Percentiles rank a stretch among this genome's conserved stretches.
These are phyloP conservation scores for Hypoxylon sp. DNA, from an alignment of 2,329 filamentous ascomycete genomes.

Conservation along the genomic window DNA sequence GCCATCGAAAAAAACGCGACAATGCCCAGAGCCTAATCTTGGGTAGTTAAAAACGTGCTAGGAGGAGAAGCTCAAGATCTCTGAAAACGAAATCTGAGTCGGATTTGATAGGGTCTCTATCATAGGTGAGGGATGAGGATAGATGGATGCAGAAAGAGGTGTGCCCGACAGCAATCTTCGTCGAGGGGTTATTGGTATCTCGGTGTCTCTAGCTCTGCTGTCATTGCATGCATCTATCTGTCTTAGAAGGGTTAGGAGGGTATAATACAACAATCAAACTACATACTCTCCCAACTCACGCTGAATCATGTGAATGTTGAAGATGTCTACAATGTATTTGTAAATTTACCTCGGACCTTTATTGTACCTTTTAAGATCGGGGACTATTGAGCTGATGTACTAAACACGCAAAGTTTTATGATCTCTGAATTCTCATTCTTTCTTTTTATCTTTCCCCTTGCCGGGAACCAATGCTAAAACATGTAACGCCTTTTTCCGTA, in stretches of 20 bases:
- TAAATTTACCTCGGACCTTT: neutral
- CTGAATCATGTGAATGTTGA: slow-evolving; percentile 14
- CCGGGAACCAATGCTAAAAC: slow-evolving; percentile 2
- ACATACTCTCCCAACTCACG: slow-evolving; percentile 7
- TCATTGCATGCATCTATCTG: slow-evolving; percentile 43
- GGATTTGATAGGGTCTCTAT: slow-evolving; percentile 24
- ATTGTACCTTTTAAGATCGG: neutral
- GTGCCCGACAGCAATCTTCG: slow-evolving; percentile 28
- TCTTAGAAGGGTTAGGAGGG: slow-evolving; percentile 47
- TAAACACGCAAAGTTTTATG: neutral
- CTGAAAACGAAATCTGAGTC: slow-evolving; percentile 43
- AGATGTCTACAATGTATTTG: neutral
- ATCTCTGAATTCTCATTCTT: neutral
- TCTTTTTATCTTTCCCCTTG: neutral
- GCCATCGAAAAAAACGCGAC: slow-evolving; percentile 7
- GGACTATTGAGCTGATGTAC: neutral
- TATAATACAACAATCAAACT: slow-evolving; percentile 49
- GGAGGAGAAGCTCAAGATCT: slow-evolving; percentile 21
- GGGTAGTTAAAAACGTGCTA: slow-evolving; percentile 15
- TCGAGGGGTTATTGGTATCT: slow-evolving; percentile 37
- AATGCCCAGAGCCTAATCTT: slow-evolving; percentile 12
- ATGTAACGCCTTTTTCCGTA: slow-evolving; percentile 16
- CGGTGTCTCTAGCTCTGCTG: slow-evolving; percentile 40
- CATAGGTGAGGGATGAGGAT: slow-evolving; percentile 27
- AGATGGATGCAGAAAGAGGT: slow-evolving; percentile 33